Evolutionary conservation across 2,329 filamentous ascomycete genomes (phyloP).

Genomic region (Gliomastix tumulicola): DNA sequence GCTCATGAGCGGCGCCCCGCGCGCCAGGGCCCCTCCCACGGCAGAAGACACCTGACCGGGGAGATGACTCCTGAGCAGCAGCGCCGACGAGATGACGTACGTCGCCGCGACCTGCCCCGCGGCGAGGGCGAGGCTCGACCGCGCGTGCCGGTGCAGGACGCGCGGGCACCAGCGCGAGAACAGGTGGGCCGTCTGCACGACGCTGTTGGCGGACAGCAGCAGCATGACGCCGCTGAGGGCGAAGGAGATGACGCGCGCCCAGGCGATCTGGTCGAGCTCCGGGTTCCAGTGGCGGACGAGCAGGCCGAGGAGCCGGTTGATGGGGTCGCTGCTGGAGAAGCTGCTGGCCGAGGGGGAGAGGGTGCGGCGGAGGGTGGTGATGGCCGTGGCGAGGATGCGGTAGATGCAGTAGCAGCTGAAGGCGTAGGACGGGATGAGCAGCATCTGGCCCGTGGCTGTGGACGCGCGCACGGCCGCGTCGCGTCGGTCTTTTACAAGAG

Average conservation of each 20-base stretch:
- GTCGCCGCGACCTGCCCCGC: conserved; percentile 77
- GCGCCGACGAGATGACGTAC: conserved; percentile 75
- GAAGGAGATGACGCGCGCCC: conserved; percentile 82
- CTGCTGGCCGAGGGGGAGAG: conserved; percentile 22
- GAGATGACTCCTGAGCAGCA: conserved; percentile 72
- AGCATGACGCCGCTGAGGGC: conserved; percentile 77
- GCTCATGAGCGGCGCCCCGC: conserved; percentile 50
- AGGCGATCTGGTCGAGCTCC: conserved; percentile 71
- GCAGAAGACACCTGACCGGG: conserved; percentile 70
- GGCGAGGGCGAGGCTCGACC: conserved; percentile 63
- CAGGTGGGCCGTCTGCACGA: conserved; percentile 77
- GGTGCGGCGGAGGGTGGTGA: conserved; percentile 59
- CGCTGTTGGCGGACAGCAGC: conserved; percentile 71
- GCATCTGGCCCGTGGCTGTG: conserved; percentile 57
- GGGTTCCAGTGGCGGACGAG: conserved; percentile 80
- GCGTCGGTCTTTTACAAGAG: conserved; percentile 54
- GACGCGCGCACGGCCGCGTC: conserved; percentile 59
- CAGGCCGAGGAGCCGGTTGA: conserved; percentile 75
- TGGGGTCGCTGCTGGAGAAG: conserved; percentile 69
- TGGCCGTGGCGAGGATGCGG: conserved; percentile 64
- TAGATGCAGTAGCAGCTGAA: conserved; percentile 84
- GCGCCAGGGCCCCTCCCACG: conserved; percentile 67
- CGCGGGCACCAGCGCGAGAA: conserved; percentile 74
- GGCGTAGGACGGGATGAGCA: conserved; percentile 54
- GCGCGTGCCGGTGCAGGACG: conserved; percentile 62